These are phyloP conservation scores for Lipomyces japonicus DNA, from an alignment of 805 yeast genomes.

Conservation along the genomic window DNA sequence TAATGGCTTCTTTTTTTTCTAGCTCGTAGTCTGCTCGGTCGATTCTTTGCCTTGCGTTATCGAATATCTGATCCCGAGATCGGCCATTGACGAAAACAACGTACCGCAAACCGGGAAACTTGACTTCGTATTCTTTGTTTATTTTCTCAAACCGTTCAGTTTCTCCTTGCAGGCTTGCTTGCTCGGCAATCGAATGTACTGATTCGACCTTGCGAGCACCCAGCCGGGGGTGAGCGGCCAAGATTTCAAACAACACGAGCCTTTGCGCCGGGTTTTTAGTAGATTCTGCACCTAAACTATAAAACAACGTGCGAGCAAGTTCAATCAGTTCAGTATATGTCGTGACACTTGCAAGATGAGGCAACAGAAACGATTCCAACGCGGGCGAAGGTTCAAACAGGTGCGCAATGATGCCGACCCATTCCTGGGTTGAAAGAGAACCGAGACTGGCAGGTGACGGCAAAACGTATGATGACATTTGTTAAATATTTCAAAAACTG, in stretches of 20 bases:
- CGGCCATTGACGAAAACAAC: conserved; percentile 90
- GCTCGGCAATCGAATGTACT: conserved; percentile 66
- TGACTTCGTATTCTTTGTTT: conserved; percentile 57
- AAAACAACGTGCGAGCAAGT: conserved; percentile 41
- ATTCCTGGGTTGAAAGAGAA: conserved; percentile 29
- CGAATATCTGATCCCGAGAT: conserved; percentile 59
- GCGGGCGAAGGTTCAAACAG: conserved; percentile 65
- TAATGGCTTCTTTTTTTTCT: conserved; percentile 66
- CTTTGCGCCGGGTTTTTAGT: conserved; percentile 32
- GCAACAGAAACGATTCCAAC: conserved; percentile 40
- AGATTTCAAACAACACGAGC: conserved; percentile 43
- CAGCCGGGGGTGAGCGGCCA: conserved; percentile 88
- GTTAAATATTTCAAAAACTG: too few relatives aligned
- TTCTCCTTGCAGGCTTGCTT: conserved; percentile 54
- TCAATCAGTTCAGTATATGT: conserved; percentile 46
- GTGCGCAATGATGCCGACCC: conserved; percentile 47
- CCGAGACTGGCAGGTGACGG: conserved; percentile 23
- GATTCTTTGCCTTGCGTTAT: conserved; percentile 58
- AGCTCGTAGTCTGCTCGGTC: conserved; percentile 47
- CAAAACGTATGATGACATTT: conserved; percentile 18
- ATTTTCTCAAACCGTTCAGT: conserved; percentile 49
- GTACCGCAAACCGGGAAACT: conserved; percentile 69
- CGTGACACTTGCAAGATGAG: conserved; percentile 31
- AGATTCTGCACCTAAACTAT: conserved; percentile 34
- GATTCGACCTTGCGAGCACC: conserved; percentile 60